Percentiles rank a stretch among this genome's conserved stretches.
These are phyloP conservation scores for Epichloe coenophiala DNA, from an alignment of 2,329 filamentous ascomycete genomes.

Conservation along the genomic window DNA sequence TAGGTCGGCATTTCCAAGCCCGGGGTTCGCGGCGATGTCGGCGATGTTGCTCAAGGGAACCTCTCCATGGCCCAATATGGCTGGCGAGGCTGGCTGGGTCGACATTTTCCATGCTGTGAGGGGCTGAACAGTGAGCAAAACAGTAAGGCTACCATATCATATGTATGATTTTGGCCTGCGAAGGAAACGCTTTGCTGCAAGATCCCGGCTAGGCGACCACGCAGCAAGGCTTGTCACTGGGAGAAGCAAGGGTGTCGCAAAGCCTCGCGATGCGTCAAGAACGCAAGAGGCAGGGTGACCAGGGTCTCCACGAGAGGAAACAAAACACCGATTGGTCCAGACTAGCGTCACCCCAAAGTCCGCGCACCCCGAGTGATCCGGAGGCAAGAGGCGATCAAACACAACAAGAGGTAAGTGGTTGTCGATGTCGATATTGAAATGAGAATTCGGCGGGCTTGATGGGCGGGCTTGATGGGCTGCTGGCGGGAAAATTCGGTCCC, in stretches of 20 bases:
- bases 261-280: neutral
- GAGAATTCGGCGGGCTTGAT: too few species aligned
- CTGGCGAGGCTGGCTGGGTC: constrained; percentile 15
- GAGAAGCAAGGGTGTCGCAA: neutral
- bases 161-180: neutral
- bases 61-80: constrained; percentile 15
- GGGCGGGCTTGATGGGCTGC: too few species aligned
- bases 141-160: neutral
- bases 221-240: neutral
- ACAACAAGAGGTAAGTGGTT: neutral
- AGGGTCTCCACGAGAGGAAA: neutral
- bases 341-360: neutral
- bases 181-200: neutral
- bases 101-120: constrained; percentile 24
- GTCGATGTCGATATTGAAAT: neutral
- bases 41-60: constrained; percentile 13
- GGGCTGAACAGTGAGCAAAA: neutral
- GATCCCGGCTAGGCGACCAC: neutral
- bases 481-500: too few species aligned
- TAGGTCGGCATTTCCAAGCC: constrained; percentile 12
- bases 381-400: neutral
- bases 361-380: neutral
- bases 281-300: neutral
- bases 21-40: constrained; percentile 13
- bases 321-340: neutral